These are phyloP conservation scores for Arabidopsis lyrata DNA, from an alignment of 441 rosid species.

Conservation along the genomic window DNA sequence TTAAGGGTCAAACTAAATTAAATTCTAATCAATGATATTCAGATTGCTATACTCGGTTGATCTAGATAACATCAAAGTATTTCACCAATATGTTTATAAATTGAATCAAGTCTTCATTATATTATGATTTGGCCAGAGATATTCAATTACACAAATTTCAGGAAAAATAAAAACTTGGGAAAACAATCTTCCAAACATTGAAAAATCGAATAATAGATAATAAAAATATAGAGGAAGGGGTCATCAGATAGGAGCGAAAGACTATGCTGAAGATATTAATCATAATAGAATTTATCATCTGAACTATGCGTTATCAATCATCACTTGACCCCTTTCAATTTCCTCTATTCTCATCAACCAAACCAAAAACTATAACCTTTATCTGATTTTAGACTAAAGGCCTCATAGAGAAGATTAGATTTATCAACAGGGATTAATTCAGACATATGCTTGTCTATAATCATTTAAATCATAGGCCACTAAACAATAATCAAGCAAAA, in stretches of 20 bases:
- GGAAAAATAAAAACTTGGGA: no score
- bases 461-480: conserved; percentile 71
- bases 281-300: conserved; percentile 68
- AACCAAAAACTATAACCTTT: not conserved
- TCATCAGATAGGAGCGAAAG: conserved; percentile 99
- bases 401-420: conserved; percentile 95
- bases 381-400: not conserved
- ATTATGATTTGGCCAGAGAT: no score
- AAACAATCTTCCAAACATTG: no score
- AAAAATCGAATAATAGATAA: no score
- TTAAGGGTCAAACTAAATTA: no score
- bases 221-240: conserved; percentile 29
- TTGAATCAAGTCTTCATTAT: no score
- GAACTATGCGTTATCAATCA: conserved; percentile 89
- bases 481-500: not conserved
- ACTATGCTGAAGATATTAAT: conserved; percentile 61
- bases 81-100: no score
- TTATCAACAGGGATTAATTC: conserved; percentile 62
- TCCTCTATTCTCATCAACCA: not conserved
- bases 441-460: conserved; percentile 89
- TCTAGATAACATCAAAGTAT: no score
- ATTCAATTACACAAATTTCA: no score
- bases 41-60: no score
- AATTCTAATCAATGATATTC: no score
- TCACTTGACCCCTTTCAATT: conserved; percentile 61